Evolutionary conservation across 2,329 filamentous ascomycete genomes (phyloP).

Genomic region (Pestalotiopsis sp.): DNA sequence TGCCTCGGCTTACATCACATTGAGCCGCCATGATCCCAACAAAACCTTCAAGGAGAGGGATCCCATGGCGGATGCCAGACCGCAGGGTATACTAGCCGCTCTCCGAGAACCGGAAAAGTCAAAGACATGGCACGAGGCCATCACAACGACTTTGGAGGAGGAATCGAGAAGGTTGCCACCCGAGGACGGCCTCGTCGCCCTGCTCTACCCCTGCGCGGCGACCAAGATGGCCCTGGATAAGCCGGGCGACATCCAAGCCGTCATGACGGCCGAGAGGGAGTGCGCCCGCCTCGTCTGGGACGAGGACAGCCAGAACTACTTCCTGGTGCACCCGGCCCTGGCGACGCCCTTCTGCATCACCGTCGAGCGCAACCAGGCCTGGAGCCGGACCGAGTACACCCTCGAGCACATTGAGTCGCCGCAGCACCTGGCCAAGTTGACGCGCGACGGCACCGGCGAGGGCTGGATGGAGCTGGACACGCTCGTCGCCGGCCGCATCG

Average conservation of each 20-base stretch:
- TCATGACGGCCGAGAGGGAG: conserved; percentile 68
- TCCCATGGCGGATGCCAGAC: conserved; percentile 36
- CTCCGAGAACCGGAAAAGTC: conserved; percentile 36
- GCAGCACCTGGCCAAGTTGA: conserved; percentile 61
- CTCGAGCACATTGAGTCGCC: conserved; percentile 68
- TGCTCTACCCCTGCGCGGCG: conserved; percentile 69
- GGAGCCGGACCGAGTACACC: conserved; percentile 64
- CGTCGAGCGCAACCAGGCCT: conserved; percentile 60
- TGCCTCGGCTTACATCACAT: conserved; percentile 61
- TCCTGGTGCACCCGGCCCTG: conserved; percentile 65
- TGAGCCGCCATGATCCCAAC: conserved; percentile 62
- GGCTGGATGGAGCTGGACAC: conserved; percentile 67
- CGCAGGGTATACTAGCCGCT: conserved; percentile 32
- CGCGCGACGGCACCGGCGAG: conserved; percentile 60
- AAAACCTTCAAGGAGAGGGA: conserved; percentile 53
- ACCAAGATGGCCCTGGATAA: conserved; percentile 65
- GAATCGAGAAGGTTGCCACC: conserved; percentile 54
- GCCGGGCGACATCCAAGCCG: conserved; percentile 59
- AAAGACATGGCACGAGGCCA: conserved; percentile 60
- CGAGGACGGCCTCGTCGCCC: conserved; percentile 66
- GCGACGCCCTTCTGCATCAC: conserved; percentile 66
- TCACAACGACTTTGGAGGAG: conserved; percentile 62
- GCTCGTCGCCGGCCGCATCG: conserved; percentile 59
- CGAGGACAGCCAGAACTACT: conserved; percentile 60
- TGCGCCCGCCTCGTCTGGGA: conserved; percentile 75